phyloP scores from a whole-genome alignment of 1,284 basidiomycete species.

The Tilletia indica region DNA sequence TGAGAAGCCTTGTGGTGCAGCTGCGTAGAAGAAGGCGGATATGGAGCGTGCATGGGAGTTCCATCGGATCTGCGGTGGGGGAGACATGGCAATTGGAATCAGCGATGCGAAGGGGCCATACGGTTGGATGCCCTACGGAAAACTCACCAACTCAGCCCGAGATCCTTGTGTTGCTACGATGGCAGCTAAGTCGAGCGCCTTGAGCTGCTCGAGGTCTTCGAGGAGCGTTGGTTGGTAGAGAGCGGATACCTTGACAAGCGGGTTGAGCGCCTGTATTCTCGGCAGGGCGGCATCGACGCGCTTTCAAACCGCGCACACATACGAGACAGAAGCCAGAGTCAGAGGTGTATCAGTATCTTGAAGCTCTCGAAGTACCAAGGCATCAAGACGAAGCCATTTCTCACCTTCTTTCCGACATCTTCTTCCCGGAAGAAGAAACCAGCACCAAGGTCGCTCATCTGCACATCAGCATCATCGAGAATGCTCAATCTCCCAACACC shows the following conservation, averaged over 20 bases:
- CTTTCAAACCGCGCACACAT: conserved; percentile 59
- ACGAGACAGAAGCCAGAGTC: background rate
- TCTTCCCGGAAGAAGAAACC: conserved; percentile 92
- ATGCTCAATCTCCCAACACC: conserved; percentile 64
- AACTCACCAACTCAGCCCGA: conserved; percentile 67
- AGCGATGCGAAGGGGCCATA: background rate
- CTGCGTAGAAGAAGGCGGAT: conserved; percentile 69
- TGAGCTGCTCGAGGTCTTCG: conserved; percentile 32
- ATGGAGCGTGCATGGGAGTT: conserved; percentile 69
- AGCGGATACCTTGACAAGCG: conserved; percentile 77
- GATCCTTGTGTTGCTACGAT: conserved; percentile 51
- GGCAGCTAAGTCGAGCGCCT: conserved; percentile 57
- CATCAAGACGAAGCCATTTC: background rate
- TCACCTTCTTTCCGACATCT: conserved; percentile 68
- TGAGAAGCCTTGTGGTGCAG: conserved; percentile 81
- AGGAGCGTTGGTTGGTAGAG: conserved; percentile 58
- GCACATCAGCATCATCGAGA: conserved; percentile 60
- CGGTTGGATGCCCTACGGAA: background rate
- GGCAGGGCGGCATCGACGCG: conserved; percentile 77
- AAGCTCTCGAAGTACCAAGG: background rate
- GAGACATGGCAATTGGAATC: conserved; percentile 23
- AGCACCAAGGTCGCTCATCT: conserved; percentile 70
- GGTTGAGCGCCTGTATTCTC: conserved; percentile 82
- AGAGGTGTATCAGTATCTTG: background rate
- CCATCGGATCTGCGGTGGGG: conserved; percentile 65